Base-by-base conservation (phyloP, 257 asterid genomes). In the Misopates orontium region DNA sequence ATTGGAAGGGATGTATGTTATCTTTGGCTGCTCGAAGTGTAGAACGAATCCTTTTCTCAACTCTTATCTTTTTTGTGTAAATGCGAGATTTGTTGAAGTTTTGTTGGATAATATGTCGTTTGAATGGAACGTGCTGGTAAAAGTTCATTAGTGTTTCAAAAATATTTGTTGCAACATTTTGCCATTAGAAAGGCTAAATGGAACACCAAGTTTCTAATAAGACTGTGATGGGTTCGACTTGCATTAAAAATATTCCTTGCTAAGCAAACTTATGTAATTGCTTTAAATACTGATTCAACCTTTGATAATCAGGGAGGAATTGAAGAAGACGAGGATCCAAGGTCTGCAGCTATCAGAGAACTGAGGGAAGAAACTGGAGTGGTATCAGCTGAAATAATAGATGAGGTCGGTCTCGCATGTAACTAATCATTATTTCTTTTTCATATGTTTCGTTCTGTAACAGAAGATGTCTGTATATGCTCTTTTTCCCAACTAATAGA, bases 251-350 rank as follows among this genome's bases (percentile, higher is more conserved):
- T n/a, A n/a, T n/a, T n/a, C n/a, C 36, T 55, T 18, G 60, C 14
- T 54, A 22, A 11, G 32, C 20, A 28, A 61, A 31, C 67, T 65
- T 55, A 60, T 65, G 51, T 62, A 25, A 32, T 61, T 56, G 51
- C 64, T 17, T 20, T 28, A 17, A 25, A 4, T 36, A 59, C 6
- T 56, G 28, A 58, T 36, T 51, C 53, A 39, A 22, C 56, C 49
- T 63, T 75, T 59, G 58, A 55, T 52, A n/a, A 39, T 36, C 55
- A 90, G 98, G 98, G 98, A 18, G 96, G 95, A 16, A 90, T 93
- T 73, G 98, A 93, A 80, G 97, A 90, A 69, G 97, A 94, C 1
- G 98, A 93, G 75, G 98, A 90, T 57, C 97, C 98, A 50, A 87
- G 77, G 69, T 66, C 96, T 76, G 98, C 98, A 48, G 98, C 98